Evolutionary conservation across 176 grass and related monocot genomes (phyloP), one percentile per base, ranked within the genome.

Genomic region (Eremochloa ophiuroides): DNA sequence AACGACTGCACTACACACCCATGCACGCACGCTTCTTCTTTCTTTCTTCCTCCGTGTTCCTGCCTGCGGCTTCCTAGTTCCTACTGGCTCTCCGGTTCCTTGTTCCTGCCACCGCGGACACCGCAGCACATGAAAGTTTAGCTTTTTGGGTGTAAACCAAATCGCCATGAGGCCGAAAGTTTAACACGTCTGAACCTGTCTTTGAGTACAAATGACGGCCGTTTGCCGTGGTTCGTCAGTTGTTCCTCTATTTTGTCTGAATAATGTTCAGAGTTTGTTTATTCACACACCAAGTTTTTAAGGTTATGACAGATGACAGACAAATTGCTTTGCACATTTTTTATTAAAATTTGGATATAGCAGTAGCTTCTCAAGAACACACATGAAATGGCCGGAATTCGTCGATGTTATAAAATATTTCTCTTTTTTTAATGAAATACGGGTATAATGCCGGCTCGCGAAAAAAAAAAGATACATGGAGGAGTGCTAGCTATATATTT

Each of bases 21-120:
- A 81, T 25, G 30, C 75, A 69, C 5, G 61, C 62, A 84, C 81
- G 81, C 62, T 74, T 84, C 81, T 67, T 33, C 46, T 37, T 30
- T 55, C 12, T n/a, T n/a, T n/a, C 47, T 53, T 39, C 4, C 40
- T 8, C 2, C 74, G 40, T 26, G 61, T 74, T 33, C 69, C 11
- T 15, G 7, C 53, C 0, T 8, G 69, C 42, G 14, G 16, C 63
- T 69, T 55, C 77, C 62, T 67, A n/a, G n/a, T 48, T 38, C 53
- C 53, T 23, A n/a, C 60, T 62, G n/a, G n/a, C 59, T 7, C 42
- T 38, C 43, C 59, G 10, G 59, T n/a, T 78, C 61, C 31, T 4
- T 5, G 7, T 10, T 72, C 66, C 66, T 75, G 11, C 74, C 44
- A 6, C 17, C 30, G 53, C 48, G 44, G 38, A 30, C 6, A 18